A percentile compares a stretch with the other conserved stretches of the same genome.
Conservation (phyloP, 148 eudicot species). For the Dianthus caryophyllus region DNA sequence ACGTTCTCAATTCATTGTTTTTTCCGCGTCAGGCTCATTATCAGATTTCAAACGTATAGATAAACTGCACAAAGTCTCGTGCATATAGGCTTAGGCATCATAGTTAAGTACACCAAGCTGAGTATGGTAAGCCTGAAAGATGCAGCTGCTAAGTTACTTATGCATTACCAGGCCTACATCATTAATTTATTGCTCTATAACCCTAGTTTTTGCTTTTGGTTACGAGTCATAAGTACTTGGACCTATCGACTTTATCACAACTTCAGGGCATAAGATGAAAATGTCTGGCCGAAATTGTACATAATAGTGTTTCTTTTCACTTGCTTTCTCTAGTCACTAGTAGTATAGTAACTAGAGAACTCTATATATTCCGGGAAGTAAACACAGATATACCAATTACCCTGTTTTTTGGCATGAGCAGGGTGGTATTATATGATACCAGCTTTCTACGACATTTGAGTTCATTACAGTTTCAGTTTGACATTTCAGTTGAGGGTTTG, state of each 20-base stretch:
- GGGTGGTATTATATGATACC: background rate
- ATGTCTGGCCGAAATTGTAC: background rate
- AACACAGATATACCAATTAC: background rate
- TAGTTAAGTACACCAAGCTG: background rate
- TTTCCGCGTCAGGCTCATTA: background rate
- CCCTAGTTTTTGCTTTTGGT: no score
- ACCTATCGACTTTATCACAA: background rate
- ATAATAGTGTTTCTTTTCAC: background rate
- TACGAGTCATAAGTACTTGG: background rate
- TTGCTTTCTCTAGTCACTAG: background rate
- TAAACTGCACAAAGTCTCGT: no score
- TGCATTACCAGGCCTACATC: background rate
- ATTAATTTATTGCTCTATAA: background rate
- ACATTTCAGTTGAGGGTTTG: background rate
- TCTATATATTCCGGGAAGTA: background rate
- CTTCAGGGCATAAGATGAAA: background rate
- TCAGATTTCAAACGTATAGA: no score
- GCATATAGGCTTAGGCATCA: background rate
- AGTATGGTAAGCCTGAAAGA: background rate
- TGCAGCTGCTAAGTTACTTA: background rate
- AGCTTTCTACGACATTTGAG: background rate
- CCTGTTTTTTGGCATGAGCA: background rate
- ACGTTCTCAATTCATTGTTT: conserved; percentile 4
- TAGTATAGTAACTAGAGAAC: background rate
- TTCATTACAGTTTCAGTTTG: background rate